Evolutionary conservation across 129 eudicot species (phyloP).

Genomic region (Helianthus tuberosus): DNA sequence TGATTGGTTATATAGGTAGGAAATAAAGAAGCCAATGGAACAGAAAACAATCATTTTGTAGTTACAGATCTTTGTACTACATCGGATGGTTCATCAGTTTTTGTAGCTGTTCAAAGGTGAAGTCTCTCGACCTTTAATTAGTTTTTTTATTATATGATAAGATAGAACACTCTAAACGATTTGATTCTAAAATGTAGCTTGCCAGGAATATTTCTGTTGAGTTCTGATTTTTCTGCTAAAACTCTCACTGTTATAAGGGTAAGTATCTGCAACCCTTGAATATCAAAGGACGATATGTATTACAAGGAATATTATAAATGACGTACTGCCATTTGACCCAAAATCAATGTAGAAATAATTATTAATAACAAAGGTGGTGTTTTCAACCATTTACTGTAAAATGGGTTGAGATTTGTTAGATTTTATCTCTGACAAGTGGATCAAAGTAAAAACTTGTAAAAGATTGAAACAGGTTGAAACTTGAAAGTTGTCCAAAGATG

Average conservation of each 20-base stretch:
- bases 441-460: not conserved
- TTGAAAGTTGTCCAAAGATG: not conserved
- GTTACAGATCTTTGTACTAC: conserved; percentile 72
- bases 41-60: conserved; percentile 47
- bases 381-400: not conserved
- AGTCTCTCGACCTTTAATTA: conserved; percentile 13
- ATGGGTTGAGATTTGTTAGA: not conserved
- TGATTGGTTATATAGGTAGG: conserved; percentile 56
- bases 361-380: not conserved
- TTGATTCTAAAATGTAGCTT: conserved; percentile 48
- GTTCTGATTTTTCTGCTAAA: conserved; percentile 59
- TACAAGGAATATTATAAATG: not conserved
- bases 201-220: conserved; percentile 74
- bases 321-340: not conserved
- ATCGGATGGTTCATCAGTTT: conserved; percentile 65
- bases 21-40: conserved; percentile 39
- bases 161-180: conserved; percentile 19
- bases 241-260: conserved; percentile 65
- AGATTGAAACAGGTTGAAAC: not conserved
- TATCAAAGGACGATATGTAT: not conserved
- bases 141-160: not conserved
- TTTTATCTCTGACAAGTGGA: not conserved
- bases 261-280: conserved; percentile 13
- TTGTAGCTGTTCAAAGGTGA: conserved; percentile 85
- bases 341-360: not conserved